Evolutionary conservation across 192 early-diverging fungal species (phyloP), one percentile per base, ranked within the genome.

Genomic region (Coemansia sp.): DNA sequence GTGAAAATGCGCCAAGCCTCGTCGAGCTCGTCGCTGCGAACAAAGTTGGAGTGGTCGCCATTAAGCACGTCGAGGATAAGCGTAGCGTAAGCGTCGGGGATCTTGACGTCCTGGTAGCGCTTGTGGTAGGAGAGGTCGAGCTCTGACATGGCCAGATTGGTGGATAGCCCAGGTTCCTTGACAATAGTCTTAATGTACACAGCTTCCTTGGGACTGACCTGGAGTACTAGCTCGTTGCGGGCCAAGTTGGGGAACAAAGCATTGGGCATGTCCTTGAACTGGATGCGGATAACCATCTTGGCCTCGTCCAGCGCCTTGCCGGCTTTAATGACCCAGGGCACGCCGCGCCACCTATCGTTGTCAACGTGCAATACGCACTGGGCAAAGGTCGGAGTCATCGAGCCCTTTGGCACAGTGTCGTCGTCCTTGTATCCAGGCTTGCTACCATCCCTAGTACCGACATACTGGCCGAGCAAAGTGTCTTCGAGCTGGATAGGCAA

Each of bases 1-100:
- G 97, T 99, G 73, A 99, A 98, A 55, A 99, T 95, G 78, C 92
- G 92, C 97, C 97, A 99, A 4, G 97, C 95, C 65, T 90, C 93
- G 71, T 95, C 95, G 21, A 99, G 85, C 85, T 96, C 94, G 77
- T 94, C 93, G 72, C 90, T 86, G 48, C 93, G 87, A 36, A 97
- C 93, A 91, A 99, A 96, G 87, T 97, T 97, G 63, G 91, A 91
- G 73, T 98, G 94, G 69, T 97, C 97, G 38, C 94, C 94, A 45
- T 90, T 90, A 31, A 99, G 75, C 7, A 92, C 90, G 66, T 98
- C 97, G 31, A 98, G 85, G 65, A 99, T 93, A 57, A 99, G 84
- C n/a, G 94, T 88, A 65, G 97, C 95, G 75, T 99, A 99, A 11
- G 97, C 97, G 73, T 99, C 97, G 31, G 97, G 97, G 76, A 99